phyloP scores from a whole-genome alignment of 2,329 filamentous ascomycete genomes.

The Arthrobotrys iridis region DNA sequence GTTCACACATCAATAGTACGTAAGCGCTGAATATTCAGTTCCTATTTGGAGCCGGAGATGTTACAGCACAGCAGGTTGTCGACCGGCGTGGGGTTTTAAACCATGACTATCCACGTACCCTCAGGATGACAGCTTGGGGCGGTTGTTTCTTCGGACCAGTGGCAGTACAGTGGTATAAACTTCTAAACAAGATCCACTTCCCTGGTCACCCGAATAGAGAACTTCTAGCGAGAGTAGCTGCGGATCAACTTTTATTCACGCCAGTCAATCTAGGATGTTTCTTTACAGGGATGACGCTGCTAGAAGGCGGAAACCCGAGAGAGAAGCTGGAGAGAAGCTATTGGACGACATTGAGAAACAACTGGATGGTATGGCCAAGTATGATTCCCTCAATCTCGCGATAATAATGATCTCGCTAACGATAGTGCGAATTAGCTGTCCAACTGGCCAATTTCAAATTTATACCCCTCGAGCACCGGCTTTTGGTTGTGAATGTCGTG shows the following conservation, averaged over 20 bases:
- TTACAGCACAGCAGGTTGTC: constrained; percentile 88
- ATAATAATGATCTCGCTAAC: not conserved
- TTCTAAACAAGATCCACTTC: constrained; percentile 77
- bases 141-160: constrained; percentile 86
- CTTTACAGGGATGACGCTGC: constrained; percentile 81
- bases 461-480: constrained; percentile 81
- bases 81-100: constrained; percentile 80
- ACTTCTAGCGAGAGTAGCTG: constrained; percentile 78
- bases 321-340: constrained; percentile 80
- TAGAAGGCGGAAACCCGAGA: constrained; percentile 72
- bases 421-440: constrained; percentile 63
- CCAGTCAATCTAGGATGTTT: constrained; percentile 84
- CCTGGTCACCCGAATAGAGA: constrained; percentile 73
- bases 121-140: constrained; percentile 82
- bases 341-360: constrained; percentile 76
- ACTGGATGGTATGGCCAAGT: constrained; percentile 86
- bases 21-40: constrained; percentile 64
- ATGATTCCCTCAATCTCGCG: not conserved
- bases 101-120: constrained; percentile 78
- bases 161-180: constrained; percentile 84
- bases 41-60: constrained; percentile 91
- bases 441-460: constrained; percentile 89
- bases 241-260: constrained; percentile 84
- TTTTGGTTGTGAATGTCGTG: constrained; percentile 86
- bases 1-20: not conserved